Evolutionary conservation across 2,329 filamentous ascomycete species (phyloP).

Genomic region (Colletotrichum godetiae): DNA sequence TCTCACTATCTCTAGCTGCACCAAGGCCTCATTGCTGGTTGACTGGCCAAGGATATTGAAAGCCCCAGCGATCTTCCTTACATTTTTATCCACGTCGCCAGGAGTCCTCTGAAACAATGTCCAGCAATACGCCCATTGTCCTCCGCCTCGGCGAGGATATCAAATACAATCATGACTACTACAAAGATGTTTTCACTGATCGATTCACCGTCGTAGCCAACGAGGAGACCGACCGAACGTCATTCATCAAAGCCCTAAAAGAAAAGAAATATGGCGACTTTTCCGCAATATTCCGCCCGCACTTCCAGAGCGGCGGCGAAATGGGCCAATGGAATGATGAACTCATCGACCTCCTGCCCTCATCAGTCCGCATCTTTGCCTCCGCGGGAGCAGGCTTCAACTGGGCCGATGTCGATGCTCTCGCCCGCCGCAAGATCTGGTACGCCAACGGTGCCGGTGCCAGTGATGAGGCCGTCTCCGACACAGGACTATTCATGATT

Average conservation of each 20-base stretch:
- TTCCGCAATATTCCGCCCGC: constrained; percentile 63
- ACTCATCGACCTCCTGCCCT: constrained; percentile 64
- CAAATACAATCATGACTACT: constrained; percentile 57
- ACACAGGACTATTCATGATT: constrained; percentile 55
- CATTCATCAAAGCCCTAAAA: constrained; percentile 54
- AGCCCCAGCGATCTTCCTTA: background rate
- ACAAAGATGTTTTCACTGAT: constrained; percentile 49
- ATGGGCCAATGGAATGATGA: constrained; percentile 72
- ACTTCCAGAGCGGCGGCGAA: constrained; percentile 71
- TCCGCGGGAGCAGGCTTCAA: constrained; percentile 72
- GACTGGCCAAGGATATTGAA: too few relatives aligned
- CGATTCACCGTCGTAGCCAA: constrained; percentile 54
- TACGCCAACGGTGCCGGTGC: constrained; percentile 56
- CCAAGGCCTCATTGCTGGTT: too few relatives aligned
- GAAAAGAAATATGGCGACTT: constrained; percentile 46
- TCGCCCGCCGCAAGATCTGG: constrained; percentile 52
- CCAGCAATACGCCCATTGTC: constrained; percentile 46
- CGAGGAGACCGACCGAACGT: constrained; percentile 47
- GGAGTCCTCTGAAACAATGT: background rate
- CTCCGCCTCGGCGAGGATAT: constrained; percentile 59
- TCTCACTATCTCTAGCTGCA: too few relatives aligned
- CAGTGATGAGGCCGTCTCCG: constrained; percentile 56
- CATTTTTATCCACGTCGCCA: background rate
- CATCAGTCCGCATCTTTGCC: constrained; percentile 66
- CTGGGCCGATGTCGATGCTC: constrained; percentile 67